Conservation (phyloP, 2,329 filamentous ascomycete species). For the Huntiella moniliformis region DNA sequence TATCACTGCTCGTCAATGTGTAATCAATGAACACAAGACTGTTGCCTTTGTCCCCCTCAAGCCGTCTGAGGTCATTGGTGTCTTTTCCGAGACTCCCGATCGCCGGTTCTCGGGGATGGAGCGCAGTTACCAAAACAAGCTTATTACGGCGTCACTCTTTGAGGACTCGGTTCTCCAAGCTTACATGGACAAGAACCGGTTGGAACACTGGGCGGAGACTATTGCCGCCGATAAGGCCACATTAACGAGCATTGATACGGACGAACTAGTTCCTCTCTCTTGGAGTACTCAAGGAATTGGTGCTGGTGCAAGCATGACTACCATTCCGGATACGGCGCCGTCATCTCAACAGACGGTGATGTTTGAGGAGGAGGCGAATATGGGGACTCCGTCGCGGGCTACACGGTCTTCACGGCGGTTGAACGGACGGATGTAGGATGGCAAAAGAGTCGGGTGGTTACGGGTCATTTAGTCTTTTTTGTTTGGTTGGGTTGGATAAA, state of each 20-base stretch:
- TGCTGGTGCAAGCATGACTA: not conserved
- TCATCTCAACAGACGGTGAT: not conserved
- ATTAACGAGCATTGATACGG: slow-evolving; percentile 18
- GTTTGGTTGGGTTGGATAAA: too few species aligned
- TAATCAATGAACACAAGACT: slow-evolving; percentile 30
- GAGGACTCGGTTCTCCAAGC: slow-evolving; percentile 50
- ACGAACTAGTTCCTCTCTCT: slow-evolving; percentile 14
- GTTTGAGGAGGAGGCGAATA: not conserved
- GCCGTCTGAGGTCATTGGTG: slow-evolving; percentile 37
- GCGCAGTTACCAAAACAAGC: slow-evolving; percentile 43
- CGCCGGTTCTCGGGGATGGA: slow-evolving; percentile 40
- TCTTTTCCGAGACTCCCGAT: slow-evolving; percentile 42
- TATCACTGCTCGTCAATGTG: slow-evolving; percentile 43
- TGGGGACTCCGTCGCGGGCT: slow-evolving; percentile 1
- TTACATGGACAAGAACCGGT: slow-evolving; percentile 46
- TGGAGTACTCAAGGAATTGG: not conserved
- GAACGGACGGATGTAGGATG: slow-evolving; percentile 5
- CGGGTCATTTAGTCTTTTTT: too few species aligned
- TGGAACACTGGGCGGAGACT: slow-evolving; percentile 46
- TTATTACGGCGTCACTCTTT: slow-evolving; percentile 51
- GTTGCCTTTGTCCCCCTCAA: slow-evolving; percentile 26
- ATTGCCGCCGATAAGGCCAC: slow-evolving; percentile 22
- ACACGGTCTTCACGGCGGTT: slow-evolving; percentile 8
- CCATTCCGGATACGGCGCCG: not conserved
- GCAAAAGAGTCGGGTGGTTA: too few species aligned